A percentile compares a stretch with the other conserved stretches of the same genome.
Evolutionary conservation across 257 asterid genomes (phyloP).

Genomic region (Ilex aquifolium): DNA sequence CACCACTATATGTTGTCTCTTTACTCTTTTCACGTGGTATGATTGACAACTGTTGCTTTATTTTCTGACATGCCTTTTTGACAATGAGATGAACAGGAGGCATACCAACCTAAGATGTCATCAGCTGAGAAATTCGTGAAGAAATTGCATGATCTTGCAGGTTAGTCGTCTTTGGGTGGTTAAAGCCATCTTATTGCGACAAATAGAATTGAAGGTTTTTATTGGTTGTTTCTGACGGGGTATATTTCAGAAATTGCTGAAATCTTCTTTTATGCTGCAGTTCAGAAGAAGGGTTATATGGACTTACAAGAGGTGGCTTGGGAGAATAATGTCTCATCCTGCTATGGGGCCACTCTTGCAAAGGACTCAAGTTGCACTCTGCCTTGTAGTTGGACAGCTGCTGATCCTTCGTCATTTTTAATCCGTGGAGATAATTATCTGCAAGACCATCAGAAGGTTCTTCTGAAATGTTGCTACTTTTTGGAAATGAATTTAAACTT

Average conservation of each 20-base stretch:
- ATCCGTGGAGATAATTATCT: constrained; percentile 73
- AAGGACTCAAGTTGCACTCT: constrained; percentile 44
- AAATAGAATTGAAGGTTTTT: neutral
- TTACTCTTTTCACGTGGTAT: too few relatives aligned
- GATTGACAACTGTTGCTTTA: neutral
- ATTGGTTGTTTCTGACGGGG: neutral
- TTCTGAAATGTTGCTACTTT: neutral
- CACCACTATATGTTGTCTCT: too few relatives aligned
- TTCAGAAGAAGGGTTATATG: constrained; percentile 63
- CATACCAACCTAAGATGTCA: constrained; percentile 39
- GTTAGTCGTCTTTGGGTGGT: constrained; percentile 24
- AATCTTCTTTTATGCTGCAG: constrained; percentile 26
- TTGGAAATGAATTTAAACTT: constrained; percentile 1
- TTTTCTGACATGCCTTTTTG: neutral
- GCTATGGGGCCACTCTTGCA: constrained; percentile 67
- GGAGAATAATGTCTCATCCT: constrained; percentile 39
- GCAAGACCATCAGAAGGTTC: constrained; percentile 62
- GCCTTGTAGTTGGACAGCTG: constrained; percentile 67
- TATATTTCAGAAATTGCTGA: neutral
- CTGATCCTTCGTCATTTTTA: constrained; percentile 68
- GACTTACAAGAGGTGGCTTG: constrained; percentile 57
- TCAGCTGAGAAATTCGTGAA: constrained; percentile 61
- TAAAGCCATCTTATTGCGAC: neutral
- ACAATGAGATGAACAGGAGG: constrained; percentile 35
- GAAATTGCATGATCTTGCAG: constrained; percentile 60